Evolutionary conservation across 495 filamentous ascomycete genomes (phyloP), one percentile per base, ranked within the genome.

Genomic region (Aspergillus nidulans): DNA sequence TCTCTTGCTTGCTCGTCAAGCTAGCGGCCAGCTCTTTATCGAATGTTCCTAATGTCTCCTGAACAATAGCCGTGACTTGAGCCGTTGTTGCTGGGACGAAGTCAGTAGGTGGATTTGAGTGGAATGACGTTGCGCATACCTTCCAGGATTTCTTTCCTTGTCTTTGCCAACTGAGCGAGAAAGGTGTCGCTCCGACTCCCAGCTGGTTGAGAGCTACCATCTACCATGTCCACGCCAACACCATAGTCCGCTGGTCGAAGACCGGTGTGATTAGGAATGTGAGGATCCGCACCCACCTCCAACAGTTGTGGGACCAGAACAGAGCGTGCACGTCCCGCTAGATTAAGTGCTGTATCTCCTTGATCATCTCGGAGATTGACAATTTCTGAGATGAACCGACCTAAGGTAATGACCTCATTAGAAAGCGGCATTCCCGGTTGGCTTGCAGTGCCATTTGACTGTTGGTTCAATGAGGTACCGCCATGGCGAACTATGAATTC

Each of bases 311-410:
- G 88, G 34, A 97, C 91, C 49, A 98, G 95, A 52, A 86, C 91
- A 64, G 94, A 97, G 26, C 91, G 87, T 45, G 96, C 90, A 26
- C 92, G 80, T 0, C 94, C 91, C 24, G 92, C 95, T 61, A 96
- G 84, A 63, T 95, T 96, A 38, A 98, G 76, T 19, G 95, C 95
- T 9, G 94, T 97, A 63, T 98, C 95, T 4, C 94, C 94, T 49
- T 87, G 85, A 58, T 89, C 87, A 69, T 98, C 94, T 47, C 89
- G 87, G 3, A 90, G 83, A 61, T 98, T 97, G 56, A 98, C 92
- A 61, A 98, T 89, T 62, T 97, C 91, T 20, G 87, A 87, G 79
- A 98, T 95, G 71, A 98, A 97, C 34, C 89, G 84, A 5, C 85
- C 90, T 19, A 98, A 77, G 28, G 84, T 85, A 65, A 97, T 94